These are phyloP conservation scores for Papilionanthe hybrid DNA, from an alignment of 116 monocot species.

Conservation along the genomic window DNA sequence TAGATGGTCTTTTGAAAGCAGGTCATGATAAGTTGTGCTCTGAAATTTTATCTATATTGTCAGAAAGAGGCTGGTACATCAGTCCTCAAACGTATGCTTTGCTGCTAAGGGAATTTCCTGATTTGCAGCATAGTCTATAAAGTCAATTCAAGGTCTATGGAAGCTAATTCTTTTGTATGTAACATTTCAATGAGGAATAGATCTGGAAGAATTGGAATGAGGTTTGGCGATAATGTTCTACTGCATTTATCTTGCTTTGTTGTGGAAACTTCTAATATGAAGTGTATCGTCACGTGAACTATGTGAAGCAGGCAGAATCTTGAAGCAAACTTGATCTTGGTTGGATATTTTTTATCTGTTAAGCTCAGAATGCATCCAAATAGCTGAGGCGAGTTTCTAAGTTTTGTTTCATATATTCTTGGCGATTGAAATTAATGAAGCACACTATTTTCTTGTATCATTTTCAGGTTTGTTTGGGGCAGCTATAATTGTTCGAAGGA, in stretches of 20 bases:
- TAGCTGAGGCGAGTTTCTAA: neutral
- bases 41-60: constrained; percentile 23
- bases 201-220: neutral
- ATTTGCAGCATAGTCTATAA: constrained; percentile 1
- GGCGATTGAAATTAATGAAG: neutral
- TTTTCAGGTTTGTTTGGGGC: no score
- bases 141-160: neutral
- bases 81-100: constrained; percentile 31
- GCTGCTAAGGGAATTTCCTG: constrained; percentile 26
- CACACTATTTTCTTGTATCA: neutral
- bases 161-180: neutral
- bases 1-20: constrained; percentile 15
- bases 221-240: neutral
- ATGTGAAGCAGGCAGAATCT: neutral
- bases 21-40: constrained; percentile 15
- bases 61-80: constrained; percentile 15
- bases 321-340: neutral
- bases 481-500: no score
- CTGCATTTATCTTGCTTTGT: constrained; percentile 2
- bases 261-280: neutral
- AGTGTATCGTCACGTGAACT: neutral
- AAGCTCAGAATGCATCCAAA: neutral
- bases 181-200: neutral
- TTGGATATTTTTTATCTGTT: neutral
- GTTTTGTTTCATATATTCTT: neutral